Evolutionary conservation across 2,329 filamentous ascomycete genomes (phyloP).

Genomic region (Pestalotiopsis sp.): DNA sequence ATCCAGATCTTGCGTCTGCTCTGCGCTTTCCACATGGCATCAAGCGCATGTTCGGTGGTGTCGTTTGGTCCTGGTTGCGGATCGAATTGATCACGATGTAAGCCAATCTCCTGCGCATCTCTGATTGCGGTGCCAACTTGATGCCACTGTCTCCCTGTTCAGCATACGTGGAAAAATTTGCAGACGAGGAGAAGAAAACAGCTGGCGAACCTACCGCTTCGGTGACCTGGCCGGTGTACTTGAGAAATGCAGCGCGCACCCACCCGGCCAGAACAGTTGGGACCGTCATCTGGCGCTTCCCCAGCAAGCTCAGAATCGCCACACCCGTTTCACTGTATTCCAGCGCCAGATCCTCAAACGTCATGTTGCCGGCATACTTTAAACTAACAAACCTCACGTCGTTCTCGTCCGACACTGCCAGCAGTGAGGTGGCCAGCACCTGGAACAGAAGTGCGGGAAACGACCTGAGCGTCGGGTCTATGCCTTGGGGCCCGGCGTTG

Average conservation of each 20-base stretch:
- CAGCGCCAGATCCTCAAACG: slow-evolving; percentile 60
- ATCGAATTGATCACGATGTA: slow-evolving; percentile 57
- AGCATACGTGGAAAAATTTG: neutral
- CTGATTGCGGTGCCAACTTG: slow-evolving; percentile 58
- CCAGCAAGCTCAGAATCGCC: slow-evolving; percentile 55
- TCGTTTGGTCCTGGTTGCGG: slow-evolving; percentile 49
- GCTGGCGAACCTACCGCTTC: slow-evolving; percentile 48
- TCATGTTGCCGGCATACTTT: slow-evolving; percentile 62
- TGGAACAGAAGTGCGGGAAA: slow-evolving; percentile 65
- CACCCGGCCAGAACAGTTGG: slow-evolving; percentile 62
- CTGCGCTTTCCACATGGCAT: slow-evolving; percentile 62
- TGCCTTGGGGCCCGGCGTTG: slow-evolving; percentile 50
- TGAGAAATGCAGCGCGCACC: slow-evolving; percentile 57
- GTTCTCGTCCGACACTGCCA: slow-evolving; percentile 51
- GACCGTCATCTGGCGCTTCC: slow-evolving; percentile 58
- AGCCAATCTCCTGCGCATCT: slow-evolving; percentile 64
- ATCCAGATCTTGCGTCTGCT: slow-evolving; percentile 59
- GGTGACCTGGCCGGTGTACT: slow-evolving; percentile 60
- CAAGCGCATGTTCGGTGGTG: slow-evolving; percentile 48
- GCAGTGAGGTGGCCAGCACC: slow-evolving; percentile 55
- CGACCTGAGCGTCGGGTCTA: slow-evolving; percentile 53
- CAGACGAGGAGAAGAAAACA: neutral
- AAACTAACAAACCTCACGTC: slow-evolving; percentile 55
- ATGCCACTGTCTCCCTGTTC: slow-evolving; percentile 48
- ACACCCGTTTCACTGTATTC: slow-evolving; percentile 64